These are phyloP conservation scores for Musa schizocarpa DNA, from an alignment of 176 grass and related monocot genomes.

Conservation along the genomic window DNA sequence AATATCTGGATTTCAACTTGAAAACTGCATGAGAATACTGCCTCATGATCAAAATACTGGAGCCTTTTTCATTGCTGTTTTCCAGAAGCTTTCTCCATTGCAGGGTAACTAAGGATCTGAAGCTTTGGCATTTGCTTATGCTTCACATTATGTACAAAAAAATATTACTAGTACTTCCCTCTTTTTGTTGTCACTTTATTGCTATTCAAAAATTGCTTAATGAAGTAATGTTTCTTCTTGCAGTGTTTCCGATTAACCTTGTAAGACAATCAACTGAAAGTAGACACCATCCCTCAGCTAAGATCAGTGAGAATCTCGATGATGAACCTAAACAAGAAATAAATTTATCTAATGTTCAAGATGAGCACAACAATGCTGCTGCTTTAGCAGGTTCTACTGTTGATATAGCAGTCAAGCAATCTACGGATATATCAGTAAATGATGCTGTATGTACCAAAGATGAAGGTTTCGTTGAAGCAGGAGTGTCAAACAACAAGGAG, in stretches of 20 bases:
- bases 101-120: conserved; percentile 42
- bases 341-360: conserved; percentile 26
- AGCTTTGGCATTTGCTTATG: background rate
- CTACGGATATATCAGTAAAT: conserved; percentile 20
- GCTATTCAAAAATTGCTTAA: background rate
- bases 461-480: conserved; percentile 26
- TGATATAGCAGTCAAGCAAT: conserved; percentile 25
- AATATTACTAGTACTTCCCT: background rate
- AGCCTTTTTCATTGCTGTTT: conserved; percentile 89
- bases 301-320: conserved; percentile 19
- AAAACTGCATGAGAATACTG: conserved; percentile 88
- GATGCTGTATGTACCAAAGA: conserved; percentile 25
- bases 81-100: conserved; percentile 60
- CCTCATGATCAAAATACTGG: conserved; percentile 96
- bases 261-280: conserved; percentile 28
- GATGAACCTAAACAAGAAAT: conserved; percentile 23
- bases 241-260: conserved; percentile 38
- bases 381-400: conserved; percentile 27
- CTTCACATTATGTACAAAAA: background rate
- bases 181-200: background rate
- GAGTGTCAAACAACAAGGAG: conserved; percentile 21
- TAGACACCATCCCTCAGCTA: conserved; percentile 20
- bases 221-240: conserved; percentile 5
- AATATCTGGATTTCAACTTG: conserved; percentile 59
- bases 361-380: conserved; percentile 22